Base-by-base conservation (phyloP, 495 filamentous ascomycete species). In the Hypoxylon trugodes region DNA sequence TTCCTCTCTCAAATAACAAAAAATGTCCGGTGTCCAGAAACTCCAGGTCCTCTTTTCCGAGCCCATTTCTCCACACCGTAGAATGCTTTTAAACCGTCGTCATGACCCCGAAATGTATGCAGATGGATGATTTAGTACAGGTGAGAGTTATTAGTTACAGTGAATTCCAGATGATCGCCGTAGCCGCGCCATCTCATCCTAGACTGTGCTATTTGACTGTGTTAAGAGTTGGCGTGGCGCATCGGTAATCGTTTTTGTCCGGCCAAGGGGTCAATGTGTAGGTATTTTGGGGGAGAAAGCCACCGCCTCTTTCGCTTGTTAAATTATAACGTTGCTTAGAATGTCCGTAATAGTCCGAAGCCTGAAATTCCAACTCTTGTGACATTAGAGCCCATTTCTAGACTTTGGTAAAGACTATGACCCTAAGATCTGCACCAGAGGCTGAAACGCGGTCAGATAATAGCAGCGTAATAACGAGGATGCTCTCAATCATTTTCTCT, bases 31-130 rank as follows among this genome's bases (percentile, higher is more conserved):
- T 58, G 26, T 15, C 58, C 57, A 67, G 52, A 67, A 67, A 67
- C 64, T 67, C 64, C 64, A 58, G 33, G 52, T 67, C 64, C 64
- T 67, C 64, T 67, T 67, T 66, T 59, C 63, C 55, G 30, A 56
- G 46, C 46, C 63, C 37, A 42, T 47, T 51, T 61, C 51, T 61
- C 64, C 64, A 32, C 52, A 52, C 52, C 57, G 47, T 67, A 67
- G 33, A 61, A 67, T 67, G 64, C 64, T 67, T 67, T 58, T 52
- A 61, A 52, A 47, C 58, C 58, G 28, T 61, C 48, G 50, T 61
- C 25, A 45, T 56, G 28, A 43, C 52, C 52, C 57, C 55, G n/a
- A n/a, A 36, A 49, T 66, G 58, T 67, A 67, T 67, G 64, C 64
- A 67, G 51, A 55, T 61, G 35, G 47, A 61, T 56, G 26, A 30